phyloP scores from a whole-genome alignment of 1,284 basidiomycete species.

The Paramarasmius palmivorus region DNA sequence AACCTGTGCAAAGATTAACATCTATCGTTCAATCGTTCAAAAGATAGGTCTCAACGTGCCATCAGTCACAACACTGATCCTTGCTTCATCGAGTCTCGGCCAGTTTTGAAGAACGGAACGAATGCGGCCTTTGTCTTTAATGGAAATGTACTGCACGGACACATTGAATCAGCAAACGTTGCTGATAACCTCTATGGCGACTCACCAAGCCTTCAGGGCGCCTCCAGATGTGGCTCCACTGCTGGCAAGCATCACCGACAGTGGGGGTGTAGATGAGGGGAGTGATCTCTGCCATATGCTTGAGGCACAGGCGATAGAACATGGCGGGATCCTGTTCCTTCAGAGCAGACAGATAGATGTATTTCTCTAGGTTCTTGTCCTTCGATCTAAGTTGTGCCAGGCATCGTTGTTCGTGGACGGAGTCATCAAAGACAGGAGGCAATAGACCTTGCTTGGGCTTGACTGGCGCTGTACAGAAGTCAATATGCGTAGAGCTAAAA shows the following conservation, averaged over 20 bases:
- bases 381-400: slow-evolving; percentile 75
- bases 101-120: slow-evolving; percentile 72
- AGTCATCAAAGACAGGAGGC: slow-evolving; percentile 60
- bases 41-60: slow-evolving; percentile 42
- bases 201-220: slow-evolving; percentile 77
- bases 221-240: slow-evolving; percentile 82
- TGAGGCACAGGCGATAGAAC: slow-evolving; percentile 74
- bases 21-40: not conserved
- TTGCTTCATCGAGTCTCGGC: slow-evolving; percentile 72
- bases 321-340: slow-evolving; percentile 71
- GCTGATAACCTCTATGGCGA: slow-evolving; percentile 19
- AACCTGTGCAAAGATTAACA: slow-evolving; percentile 44
- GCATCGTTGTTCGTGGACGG: slow-evolving; percentile 60
- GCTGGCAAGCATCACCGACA: slow-evolving; percentile 89
- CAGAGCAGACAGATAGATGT: slow-evolving; percentile 78
- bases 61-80: slow-evolving; percentile 88
- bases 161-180: slow-evolving; percentile 5
- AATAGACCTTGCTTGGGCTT: slow-evolving; percentile 58
- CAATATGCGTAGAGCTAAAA: slow-evolving; percentile 16
- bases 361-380: slow-evolving; percentile 74
- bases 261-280: slow-evolving; percentile 90
- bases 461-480: slow-evolving; percentile 39
- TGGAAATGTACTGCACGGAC: slow-evolving; percentile 69
- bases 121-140: slow-evolving; percentile 84
- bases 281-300: slow-evolving; percentile 75